A percentile compares a stretch with the other conserved stretches of the same genome.
Conservation (phyloP, 495 filamentous ascomycete species). For the Aspergillus bridgeri region DNA sequence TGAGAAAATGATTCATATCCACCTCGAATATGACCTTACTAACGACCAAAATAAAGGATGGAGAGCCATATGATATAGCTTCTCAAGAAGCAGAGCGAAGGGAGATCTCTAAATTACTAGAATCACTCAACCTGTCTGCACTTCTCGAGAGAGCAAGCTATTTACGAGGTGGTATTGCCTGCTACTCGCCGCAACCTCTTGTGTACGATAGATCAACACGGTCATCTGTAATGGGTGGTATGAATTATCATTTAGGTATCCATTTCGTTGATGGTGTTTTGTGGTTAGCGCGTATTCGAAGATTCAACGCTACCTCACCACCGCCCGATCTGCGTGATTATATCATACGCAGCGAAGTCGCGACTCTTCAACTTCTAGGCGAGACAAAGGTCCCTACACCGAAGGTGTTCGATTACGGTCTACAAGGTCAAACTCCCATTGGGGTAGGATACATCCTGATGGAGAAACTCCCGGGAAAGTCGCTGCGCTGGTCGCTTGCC, state of each 20-base stretch:
- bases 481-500: conserved; percentile 28
- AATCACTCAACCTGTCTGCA: conserved; percentile 28
- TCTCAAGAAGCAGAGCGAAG: conserved; percentile 21
- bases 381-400: conserved; percentile 27
- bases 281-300: conserved; percentile 28
- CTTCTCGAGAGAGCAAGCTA: conserved; percentile 17
- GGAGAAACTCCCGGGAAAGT: conserved; percentile 38
- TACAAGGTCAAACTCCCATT: conserved; percentile 30
- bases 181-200: conserved; percentile 20
- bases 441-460: conserved; percentile 40
- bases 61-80: conserved; percentile 21
- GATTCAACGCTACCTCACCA: conserved; percentile 28
- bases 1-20: conserved; percentile 8
- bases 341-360: conserved; percentile 31
- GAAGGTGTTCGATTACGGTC: conserved; percentile 27
- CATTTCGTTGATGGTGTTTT: conserved; percentile 25
- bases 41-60: conserved; percentile 21
- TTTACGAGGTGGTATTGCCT: conserved; percentile 26
- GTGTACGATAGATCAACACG: conserved; percentile 26
- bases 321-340: conserved; percentile 28
- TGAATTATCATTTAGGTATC: conserved; percentile 33
- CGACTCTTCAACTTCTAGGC: conserved; percentile 31
- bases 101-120: conserved; percentile 27
- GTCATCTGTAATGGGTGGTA: conserved; percentile 34
- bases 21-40: neutral